Evolutionary conservation across 1,139 yeast genomes (phyloP).

Genomic region (Blastobotrys elegans): DNA sequence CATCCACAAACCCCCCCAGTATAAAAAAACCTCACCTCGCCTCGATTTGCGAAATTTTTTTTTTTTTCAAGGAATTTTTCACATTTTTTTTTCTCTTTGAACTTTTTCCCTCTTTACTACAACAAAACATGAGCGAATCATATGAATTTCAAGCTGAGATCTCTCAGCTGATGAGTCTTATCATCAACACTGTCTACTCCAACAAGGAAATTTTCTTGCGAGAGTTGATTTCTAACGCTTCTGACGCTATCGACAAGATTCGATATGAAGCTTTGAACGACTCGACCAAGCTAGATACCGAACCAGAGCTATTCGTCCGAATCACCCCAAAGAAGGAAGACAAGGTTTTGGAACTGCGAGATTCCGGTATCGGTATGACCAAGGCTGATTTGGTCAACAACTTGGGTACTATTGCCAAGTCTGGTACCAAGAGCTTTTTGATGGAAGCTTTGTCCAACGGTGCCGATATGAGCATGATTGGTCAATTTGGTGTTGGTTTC

Average conservation of each 20-base stretch:
- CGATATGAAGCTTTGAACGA: slow-evolving; percentile 95
- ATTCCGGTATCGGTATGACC: slow-evolving; percentile 99
- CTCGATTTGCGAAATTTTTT: not conserved
- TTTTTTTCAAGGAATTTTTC: not conserved
- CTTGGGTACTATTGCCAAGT: slow-evolving; percentile 99
- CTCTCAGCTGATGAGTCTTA: slow-evolving; percentile 99
- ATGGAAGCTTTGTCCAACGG: slow-evolving; percentile 99
- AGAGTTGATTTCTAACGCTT: slow-evolving; percentile 98
- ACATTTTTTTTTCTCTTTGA: too few relatives aligned
- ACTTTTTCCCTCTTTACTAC: not conserved
- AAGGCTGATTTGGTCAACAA: slow-evolving; percentile 98
- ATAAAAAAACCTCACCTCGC: slow-evolving; percentile 1
- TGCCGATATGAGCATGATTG: slow-evolving; percentile 99
- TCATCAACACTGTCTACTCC: slow-evolving; percentile 99
- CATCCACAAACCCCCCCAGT: too few relatives aligned
- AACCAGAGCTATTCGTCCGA: slow-evolving; percentile 96
- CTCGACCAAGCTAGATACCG: slow-evolving; percentile 85
- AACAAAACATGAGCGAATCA: slow-evolving; percentile 28
- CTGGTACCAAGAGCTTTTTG: slow-evolving; percentile 94
- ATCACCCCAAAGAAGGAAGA: slow-evolving; percentile 94
- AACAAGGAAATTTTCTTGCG: slow-evolving; percentile 99
- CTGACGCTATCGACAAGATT: slow-evolving; percentile 94
- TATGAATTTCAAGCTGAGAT: slow-evolving; percentile 99
- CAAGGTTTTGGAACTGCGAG: slow-evolving; percentile 94
- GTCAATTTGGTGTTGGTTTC: slow-evolving; percentile 99